phyloP scores from a whole-genome alignment of 768 basidiomycete species.

The Tricholoma saponaceum region DNA sequence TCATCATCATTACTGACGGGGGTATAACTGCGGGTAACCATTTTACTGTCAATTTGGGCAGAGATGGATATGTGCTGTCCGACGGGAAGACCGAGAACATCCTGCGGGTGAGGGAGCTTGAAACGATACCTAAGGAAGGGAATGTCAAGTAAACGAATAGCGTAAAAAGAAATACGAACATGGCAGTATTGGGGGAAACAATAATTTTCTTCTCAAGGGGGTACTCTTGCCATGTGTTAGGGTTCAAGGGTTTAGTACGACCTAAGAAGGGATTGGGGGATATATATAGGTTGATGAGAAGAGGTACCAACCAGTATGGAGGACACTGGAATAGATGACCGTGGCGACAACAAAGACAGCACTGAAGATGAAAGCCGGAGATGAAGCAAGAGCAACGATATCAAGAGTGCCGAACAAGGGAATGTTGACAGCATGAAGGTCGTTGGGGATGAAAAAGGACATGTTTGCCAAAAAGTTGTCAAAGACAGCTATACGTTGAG shows the following conservation, averaged over 20 bases:
- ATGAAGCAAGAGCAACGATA: slow-evolving; percentile 31
- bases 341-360: slow-evolving; percentile 45
- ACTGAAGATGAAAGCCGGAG: slow-evolving; percentile 50
- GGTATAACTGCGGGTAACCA: slow-evolving; percentile 89
- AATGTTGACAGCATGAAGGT: slow-evolving; percentile 30
- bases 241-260: slow-evolving; percentile 63
- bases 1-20: slow-evolving; percentile 94
- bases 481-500: background rate
- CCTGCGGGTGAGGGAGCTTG: slow-evolving; percentile 66
- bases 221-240: slow-evolving; percentile 78
- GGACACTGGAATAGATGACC: slow-evolving; percentile 51
- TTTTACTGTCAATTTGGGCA: slow-evolving; percentile 90
- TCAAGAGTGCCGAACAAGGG: slow-evolving; percentile 33
- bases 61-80: slow-evolving; percentile 95
- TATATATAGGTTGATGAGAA: background rate
- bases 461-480: background rate
- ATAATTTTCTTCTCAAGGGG: slow-evolving; percentile 75
- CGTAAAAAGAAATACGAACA: slow-evolving; percentile 46
- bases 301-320: slow-evolving; percentile 34
- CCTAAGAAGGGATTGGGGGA: slow-evolving; percentile 33
- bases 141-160: background rate
- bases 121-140: slow-evolving; percentile 76
- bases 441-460: background rate
- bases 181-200: slow-evolving; percentile 93
- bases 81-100: slow-evolving; percentile 88